Conservation (phyloP, 371 early-diverging fungal species). For the Chytridium lagenaria region DNA sequence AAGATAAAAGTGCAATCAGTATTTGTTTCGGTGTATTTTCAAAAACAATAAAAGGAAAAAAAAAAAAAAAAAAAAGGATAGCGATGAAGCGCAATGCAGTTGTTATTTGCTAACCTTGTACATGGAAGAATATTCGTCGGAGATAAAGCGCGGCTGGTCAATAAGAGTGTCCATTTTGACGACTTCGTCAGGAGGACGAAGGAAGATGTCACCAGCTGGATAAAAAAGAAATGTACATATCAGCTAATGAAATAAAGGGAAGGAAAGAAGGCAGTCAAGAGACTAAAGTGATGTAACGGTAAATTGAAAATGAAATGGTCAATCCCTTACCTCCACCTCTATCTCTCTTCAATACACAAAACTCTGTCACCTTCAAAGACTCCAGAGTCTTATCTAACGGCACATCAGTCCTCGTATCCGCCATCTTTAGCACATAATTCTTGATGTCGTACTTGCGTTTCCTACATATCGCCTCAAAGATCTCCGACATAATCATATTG, state of each 20-base stretch:
- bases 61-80: too few species aligned
- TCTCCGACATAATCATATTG: slow-evolving; percentile 77
- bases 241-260: slow-evolving; percentile 17
- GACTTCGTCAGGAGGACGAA: slow-evolving; percentile 58
- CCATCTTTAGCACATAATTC: slow-evolving; percentile 82
- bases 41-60: too few species aligned
- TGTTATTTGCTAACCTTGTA: too few species aligned
- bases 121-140: slow-evolving; percentile 53
- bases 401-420: slow-evolving; percentile 75
- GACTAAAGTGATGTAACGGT: too few species aligned
- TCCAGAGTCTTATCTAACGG: slow-evolving; percentile 79
- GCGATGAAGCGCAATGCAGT: too few species aligned
- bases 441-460: slow-evolving; percentile 84
- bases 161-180: slow-evolving; percentile 19
- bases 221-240: not conserved
- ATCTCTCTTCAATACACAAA: slow-evolving; percentile 75
- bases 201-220: slow-evolving; percentile 60
- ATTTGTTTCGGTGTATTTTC: not conserved
- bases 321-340: slow-evolving; percentile 58
- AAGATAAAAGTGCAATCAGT: not conserved
- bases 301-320: too few species aligned
- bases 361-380: slow-evolving; percentile 69
- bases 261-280: slow-evolving; percentile 10
- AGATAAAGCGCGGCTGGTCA: slow-evolving; percentile 36
- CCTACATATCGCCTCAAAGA: slow-evolving; percentile 82